Evolutionary conservation across 805 yeast genomes (phyloP).

Genomic region (Sugiyamaella lignohabitans): DNA sequence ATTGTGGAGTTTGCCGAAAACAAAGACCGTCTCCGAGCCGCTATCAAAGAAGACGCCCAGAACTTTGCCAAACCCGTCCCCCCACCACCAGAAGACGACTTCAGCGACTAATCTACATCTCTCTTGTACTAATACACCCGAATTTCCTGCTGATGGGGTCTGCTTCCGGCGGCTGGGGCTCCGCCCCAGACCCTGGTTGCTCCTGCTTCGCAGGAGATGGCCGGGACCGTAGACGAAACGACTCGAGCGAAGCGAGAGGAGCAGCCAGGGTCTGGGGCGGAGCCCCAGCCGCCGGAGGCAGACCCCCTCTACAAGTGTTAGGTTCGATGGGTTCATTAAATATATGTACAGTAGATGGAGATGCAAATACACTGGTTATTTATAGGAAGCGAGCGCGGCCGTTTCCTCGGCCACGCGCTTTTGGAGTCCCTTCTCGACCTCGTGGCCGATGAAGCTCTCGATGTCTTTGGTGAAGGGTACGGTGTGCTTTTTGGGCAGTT

Average conservation of each 20-base stretch:
- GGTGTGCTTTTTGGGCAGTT: slow-evolving; percentile 28
- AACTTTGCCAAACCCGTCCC: slow-evolving; percentile 18
- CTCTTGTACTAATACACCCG: background rate
- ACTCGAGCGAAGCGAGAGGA: too few relatives aligned
- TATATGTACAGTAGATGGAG: too few relatives aligned
- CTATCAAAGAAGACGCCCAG: slow-evolving; percentile 38
- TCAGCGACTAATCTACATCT: background rate
- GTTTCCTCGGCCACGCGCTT: slow-evolving; percentile 23
- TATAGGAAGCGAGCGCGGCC: slow-evolving; percentile 13
- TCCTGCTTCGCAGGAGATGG: too few relatives aligned
- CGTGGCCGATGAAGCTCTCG: slow-evolving; percentile 46
- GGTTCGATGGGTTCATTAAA: too few relatives aligned
- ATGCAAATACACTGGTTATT: too few relatives aligned
- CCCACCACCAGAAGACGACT: background rate
- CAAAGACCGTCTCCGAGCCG: slow-evolving; percentile 41
- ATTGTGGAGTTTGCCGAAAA: slow-evolving; percentile 63
- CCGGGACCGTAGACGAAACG: too few relatives aligned
- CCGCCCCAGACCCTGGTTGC: too few relatives aligned
- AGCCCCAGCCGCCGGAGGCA: too few relatives aligned
- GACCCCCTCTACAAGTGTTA: too few relatives aligned
- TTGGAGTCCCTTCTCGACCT: slow-evolving; percentile 23
- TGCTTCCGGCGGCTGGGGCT: too few relatives aligned
- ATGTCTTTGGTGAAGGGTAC: slow-evolving; percentile 45
- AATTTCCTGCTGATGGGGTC: background rate
- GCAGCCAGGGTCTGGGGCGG: too few relatives aligned